A percentile compares a stretch with the other conserved stretches of the same genome.
phyloP scores from a whole-genome alignment of 352 stramenopile genomes.

The Stramenopiles sp. region DNA sequence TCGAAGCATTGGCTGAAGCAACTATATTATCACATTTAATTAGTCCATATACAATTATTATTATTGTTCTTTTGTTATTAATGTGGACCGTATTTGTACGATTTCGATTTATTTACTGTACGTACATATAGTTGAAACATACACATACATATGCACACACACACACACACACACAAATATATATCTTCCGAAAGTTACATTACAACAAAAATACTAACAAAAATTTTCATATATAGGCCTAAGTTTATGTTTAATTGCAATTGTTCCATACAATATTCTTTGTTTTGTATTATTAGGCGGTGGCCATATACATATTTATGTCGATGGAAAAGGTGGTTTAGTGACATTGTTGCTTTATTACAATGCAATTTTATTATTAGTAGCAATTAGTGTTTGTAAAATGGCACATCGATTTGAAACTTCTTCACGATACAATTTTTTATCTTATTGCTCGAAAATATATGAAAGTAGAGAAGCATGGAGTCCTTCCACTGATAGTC shows the following conservation, averaged over 20 bases:
- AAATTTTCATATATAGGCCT: too few relatives aligned
- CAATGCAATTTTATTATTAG: background rate
- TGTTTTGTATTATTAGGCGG: background rate
- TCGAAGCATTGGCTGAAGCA: background rate
- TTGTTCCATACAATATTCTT: background rate
- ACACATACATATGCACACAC: too few relatives aligned
- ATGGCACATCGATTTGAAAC: background rate
- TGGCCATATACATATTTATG: background rate
- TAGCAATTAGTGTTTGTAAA: background rate
- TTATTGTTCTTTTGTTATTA: background rate
- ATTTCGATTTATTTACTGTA: constrained; percentile 4
- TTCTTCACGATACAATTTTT: background rate
- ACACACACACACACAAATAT: too few relatives aligned
- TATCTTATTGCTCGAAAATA: background rate
- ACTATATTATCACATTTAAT: background rate
- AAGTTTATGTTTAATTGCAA: background rate
- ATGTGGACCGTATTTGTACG: constrained; percentile 1
- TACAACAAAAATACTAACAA: too few relatives aligned
- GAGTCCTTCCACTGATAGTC: too few relatives aligned
- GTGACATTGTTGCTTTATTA: background rate
- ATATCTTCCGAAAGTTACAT: too few relatives aligned
- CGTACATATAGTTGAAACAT: too few relatives aligned
- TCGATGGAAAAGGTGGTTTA: background rate
- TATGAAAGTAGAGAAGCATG: background rate
- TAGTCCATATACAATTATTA: background rate